Evolutionary conservation across 2,329 filamentous ascomycete species (phyloP).

Genomic region (Stemphylium lycopersici): DNA sequence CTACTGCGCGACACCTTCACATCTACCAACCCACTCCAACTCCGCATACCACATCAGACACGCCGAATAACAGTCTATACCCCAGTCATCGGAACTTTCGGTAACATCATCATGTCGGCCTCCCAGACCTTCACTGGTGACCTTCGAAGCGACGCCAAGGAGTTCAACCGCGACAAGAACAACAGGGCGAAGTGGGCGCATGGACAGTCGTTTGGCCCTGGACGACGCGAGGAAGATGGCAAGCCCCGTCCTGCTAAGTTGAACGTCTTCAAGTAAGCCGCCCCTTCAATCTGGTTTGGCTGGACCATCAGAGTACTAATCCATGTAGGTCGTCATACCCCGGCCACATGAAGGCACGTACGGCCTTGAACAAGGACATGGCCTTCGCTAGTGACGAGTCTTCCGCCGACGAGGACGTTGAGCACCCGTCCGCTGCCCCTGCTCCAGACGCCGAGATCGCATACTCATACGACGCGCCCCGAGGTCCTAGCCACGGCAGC

Average conservation of each 20-base stretch:
- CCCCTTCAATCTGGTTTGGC: background rate
- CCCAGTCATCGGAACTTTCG: conserved; percentile 11
- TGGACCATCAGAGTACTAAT: conserved; percentile 17
- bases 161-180: conserved; percentile 58
- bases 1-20: background rate
- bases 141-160: conserved; percentile 60
- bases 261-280: conserved; percentile 38
- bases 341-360: conserved; percentile 43
- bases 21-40: background rate
- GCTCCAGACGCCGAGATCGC: conserved; percentile 58
- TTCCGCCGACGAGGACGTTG: conserved; percentile 54
- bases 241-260: conserved; percentile 47
- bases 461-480: conserved; percentile 61
- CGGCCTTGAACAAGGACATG: conserved; percentile 53
- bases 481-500: conserved; percentile 59
- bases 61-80: background rate
- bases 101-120: conserved; percentile 49
- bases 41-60: background rate
- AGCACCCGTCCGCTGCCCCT: conserved; percentile 53
- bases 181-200: conserved; percentile 59
- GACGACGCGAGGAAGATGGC: conserved; percentile 43
- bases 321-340: conserved; percentile 25
- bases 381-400: conserved; percentile 47
- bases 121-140: conserved; percentile 58
- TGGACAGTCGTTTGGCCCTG: conserved; percentile 50